phyloP scores from a whole-genome alignment of 2,329 filamentous ascomycete species.

The Rutstroemia sp. region DNA sequence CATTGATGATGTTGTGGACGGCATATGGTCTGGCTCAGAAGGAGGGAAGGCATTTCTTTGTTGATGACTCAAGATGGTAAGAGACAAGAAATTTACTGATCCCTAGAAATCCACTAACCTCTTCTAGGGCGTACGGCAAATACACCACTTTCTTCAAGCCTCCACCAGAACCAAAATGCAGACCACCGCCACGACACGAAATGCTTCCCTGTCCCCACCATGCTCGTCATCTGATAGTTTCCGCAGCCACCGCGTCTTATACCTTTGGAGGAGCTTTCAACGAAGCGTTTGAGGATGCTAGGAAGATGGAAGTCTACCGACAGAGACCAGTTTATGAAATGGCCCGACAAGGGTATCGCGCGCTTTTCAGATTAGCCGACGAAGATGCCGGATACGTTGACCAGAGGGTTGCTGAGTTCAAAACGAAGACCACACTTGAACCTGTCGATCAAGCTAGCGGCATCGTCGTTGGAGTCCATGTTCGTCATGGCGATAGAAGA shows the following conservation, averaged over 20 bases:
- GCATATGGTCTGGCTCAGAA: slow-evolving; percentile 72
- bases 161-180: slow-evolving; percentile 58
- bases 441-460: slow-evolving; percentile 39
- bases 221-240: slow-evolving; percentile 68
- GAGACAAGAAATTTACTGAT: slow-evolving; percentile 7
- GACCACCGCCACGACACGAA: slow-evolving; percentile 64
- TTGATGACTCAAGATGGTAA: slow-evolving; percentile 73
- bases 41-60: slow-evolving; percentile 70
- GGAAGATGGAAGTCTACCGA: slow-evolving; percentile 41
- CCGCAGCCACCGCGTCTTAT: slow-evolving; percentile 56
- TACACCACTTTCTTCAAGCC: slow-evolving; percentile 66
- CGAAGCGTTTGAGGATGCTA: slow-evolving; percentile 42
- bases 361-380: slow-evolving; percentile 60
- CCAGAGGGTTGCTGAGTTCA: slow-evolving; percentile 49
- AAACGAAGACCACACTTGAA: slow-evolving; percentile 35
- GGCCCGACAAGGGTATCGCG: slow-evolving; percentile 62
- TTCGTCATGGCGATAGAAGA: slow-evolving; percentile 73
- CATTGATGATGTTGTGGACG: slow-evolving; percentile 74
- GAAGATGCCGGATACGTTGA: slow-evolving; percentile 61
- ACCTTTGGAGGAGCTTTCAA: slow-evolving; percentile 56
- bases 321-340: slow-evolving; percentile 60
- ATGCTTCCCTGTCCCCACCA: slow-evolving; percentile 74
- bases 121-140: slow-evolving; percentile 59
- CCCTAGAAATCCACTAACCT: slow-evolving; percentile 11
- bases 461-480: slow-evolving; percentile 62